These are phyloP conservation scores for Umbilicaria muhlenbergii DNA, from an alignment of 495 filamentous ascomycete species.

Conservation along the genomic window DNA sequence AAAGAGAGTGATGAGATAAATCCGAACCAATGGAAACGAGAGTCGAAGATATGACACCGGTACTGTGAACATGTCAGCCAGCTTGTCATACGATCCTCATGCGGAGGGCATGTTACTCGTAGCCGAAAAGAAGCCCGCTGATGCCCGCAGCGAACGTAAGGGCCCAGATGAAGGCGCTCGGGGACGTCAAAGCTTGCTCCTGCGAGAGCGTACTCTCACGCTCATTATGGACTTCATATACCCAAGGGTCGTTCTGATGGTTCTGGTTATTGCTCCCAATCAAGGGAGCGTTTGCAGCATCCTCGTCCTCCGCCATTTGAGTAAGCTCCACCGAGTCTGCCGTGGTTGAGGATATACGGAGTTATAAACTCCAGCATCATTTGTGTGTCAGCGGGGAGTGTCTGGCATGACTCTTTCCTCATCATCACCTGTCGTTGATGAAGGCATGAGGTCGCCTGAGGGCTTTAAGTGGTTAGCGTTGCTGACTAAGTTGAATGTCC, in stretches of 20 bases:
- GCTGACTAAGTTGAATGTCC: no score
- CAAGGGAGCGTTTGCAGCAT: slow-evolving; percentile 7
- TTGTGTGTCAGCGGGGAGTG: no score
- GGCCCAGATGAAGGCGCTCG: slow-evolving; percentile 45
- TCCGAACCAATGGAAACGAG: slow-evolving; percentile 64
- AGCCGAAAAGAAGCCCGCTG: slow-evolving; percentile 77
- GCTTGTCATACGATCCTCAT: not conserved
- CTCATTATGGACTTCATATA: not conserved
- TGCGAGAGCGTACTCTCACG: not conserved
- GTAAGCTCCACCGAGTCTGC: slow-evolving; percentile 1
- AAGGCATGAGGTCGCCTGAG: no score
- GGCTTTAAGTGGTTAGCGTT: no score
- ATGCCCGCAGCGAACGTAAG: slow-evolving; percentile 71
- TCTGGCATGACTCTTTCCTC: no score
- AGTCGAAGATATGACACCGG: slow-evolving; percentile 80
- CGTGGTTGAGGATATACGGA: not conserved
- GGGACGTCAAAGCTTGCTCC: not conserved
- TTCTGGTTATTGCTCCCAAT: slow-evolving; percentile 1
- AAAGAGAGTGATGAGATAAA: slow-evolving; percentile 50
- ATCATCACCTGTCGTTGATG: no score
- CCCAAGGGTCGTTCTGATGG: no score
- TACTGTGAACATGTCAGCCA: slow-evolving; percentile 31
- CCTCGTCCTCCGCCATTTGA: slow-evolving; percentile 4
- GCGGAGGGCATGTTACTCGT: slow-evolving; percentile 33
- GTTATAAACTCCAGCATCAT: no score